phyloP scores from a whole-genome alignment of 768 basidiomycete species.

The Gyrodon lividus region DNA sequence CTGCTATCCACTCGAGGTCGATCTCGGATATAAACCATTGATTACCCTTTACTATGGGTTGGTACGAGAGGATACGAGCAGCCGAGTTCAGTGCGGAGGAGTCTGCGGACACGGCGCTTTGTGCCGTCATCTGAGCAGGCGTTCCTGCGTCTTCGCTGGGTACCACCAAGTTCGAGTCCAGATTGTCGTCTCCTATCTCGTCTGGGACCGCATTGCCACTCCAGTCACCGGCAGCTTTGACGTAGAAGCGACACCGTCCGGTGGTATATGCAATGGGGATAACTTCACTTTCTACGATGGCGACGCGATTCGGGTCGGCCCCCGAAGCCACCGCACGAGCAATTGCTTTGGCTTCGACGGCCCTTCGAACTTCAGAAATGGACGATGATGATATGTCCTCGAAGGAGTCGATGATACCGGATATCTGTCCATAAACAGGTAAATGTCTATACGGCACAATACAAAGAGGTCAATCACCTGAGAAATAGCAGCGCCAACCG shows the following conservation, averaged over 20 bases:
- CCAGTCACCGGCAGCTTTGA: constrained; percentile 60
- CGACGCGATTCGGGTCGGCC: constrained; percentile 41
- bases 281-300: constrained; percentile 54
- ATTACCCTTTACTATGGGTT: constrained; percentile 36
- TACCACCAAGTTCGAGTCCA: background rate
- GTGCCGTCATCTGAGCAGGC: background rate
- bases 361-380: constrained; percentile 30
- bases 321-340: constrained; percentile 44
- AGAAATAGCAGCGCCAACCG: constrained; percentile 54
- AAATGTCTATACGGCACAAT: no score
- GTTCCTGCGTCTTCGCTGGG: constrained; percentile 5
- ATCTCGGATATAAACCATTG: constrained; percentile 48
- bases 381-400: constrained; percentile 38
- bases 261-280: constrained; percentile 43
- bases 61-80: constrained; percentile 35
- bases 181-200: constrained; percentile 17
- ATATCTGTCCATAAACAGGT: constrained; percentile 33
- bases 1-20: constrained; percentile 58
- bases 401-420: constrained; percentile 46
- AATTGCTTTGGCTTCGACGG: constrained; percentile 41
- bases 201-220: constrained; percentile 25
- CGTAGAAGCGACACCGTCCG: constrained; percentile 45
- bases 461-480: constrained; percentile 23
- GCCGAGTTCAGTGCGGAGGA: constrained; percentile 14
- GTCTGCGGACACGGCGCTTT: constrained; percentile 8